Conservation (phyloP, 176 grass and related monocot species). For the Calamus simplicifolius region DNA sequence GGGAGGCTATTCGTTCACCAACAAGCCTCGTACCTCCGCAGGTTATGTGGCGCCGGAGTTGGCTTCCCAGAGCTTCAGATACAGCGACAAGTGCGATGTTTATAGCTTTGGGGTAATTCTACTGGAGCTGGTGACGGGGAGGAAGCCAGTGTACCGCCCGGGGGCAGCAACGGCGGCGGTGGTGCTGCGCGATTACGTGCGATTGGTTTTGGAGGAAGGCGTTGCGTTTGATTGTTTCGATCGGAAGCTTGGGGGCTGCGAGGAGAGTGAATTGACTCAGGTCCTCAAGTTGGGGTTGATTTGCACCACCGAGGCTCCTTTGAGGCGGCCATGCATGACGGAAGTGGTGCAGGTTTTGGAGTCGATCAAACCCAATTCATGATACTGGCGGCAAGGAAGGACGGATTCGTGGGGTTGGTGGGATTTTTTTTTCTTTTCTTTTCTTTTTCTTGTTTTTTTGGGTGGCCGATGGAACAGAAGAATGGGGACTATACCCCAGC, state of each 20-base stretch:
- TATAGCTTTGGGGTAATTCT: constrained; percentile 97
- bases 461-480: constrained; percentile 19
- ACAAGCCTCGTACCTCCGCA: constrained; percentile 60
- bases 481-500: constrained; percentile 3
- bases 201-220: constrained; percentile 68
- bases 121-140: constrained; percentile 80
- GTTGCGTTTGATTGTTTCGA: constrained; percentile 73
- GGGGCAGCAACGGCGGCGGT: constrained; percentile 27
- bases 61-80: constrained; percentile 68
- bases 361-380: constrained; percentile 69
- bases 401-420: neutral
- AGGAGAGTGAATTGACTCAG: constrained; percentile 81
- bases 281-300: constrained; percentile 91
- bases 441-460: too few relatives aligned
- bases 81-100: constrained; percentile 87
- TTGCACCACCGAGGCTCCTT: constrained; percentile 74
- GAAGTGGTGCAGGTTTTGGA: constrained; percentile 99
- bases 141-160: constrained; percentile 73
- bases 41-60: constrained; percentile 89
- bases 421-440: too few relatives aligned
- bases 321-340: constrained; percentile 78
- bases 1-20: constrained; percentile 65
- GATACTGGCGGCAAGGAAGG: constrained; percentile 7
- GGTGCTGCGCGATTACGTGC: constrained; percentile 71
- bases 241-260: constrained; percentile 48